phyloP scores from a whole-genome alignment of 1,284 basidiomycete genomes.

The Polyporus tsugae region DNA sequence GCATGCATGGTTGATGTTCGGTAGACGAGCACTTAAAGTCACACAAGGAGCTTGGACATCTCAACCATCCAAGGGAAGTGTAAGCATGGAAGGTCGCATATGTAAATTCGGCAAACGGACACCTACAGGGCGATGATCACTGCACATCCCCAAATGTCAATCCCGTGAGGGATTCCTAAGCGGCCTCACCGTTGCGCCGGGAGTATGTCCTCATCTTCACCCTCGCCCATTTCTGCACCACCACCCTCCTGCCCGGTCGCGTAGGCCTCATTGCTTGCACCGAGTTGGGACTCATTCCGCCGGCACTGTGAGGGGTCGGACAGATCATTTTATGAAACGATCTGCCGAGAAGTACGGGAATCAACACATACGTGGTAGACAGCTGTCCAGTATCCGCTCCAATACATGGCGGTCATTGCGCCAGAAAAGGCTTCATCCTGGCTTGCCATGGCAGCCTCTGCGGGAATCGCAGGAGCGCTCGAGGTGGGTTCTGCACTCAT shows the following conservation, averaged over 20 bases:
- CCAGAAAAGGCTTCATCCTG: conserved; percentile 79
- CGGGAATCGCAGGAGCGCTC: conserved; percentile 36
- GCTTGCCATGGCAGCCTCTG: conserved; percentile 51
- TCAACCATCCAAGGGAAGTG: conserved; percentile 27
- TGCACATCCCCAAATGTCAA: neutral
- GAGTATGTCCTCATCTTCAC: conserved; percentile 41
- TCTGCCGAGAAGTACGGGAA: neutral
- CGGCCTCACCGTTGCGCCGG: conserved; percentile 35
- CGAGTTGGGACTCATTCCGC: conserved; percentile 23
- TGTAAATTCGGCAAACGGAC: conserved; percentile 24
- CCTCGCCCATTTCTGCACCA: conserved; percentile 38
- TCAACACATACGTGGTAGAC: conserved; percentile 67
- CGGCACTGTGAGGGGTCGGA: conserved; percentile 23
- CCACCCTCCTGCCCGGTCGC: conserved; percentile 17
- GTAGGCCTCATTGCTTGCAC: conserved; percentile 10
- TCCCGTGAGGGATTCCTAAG: neutral
- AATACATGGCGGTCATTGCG: conserved; percentile 80
- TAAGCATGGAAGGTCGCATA: conserved; percentile 32
- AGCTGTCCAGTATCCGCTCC: conserved; percentile 86
- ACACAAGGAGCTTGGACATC: neutral
- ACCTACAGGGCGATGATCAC: conserved; percentile 25
- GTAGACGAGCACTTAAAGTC: too few species aligned
- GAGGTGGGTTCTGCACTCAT: neutral
- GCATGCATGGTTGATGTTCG: too few species aligned
- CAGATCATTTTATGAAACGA: neutral